Percentiles rank a stretch among this genome's conserved stretches.
phyloP scores from a whole-genome alignment of 495 filamentous ascomycete genomes.

The Aspergillus diversus region DNA sequence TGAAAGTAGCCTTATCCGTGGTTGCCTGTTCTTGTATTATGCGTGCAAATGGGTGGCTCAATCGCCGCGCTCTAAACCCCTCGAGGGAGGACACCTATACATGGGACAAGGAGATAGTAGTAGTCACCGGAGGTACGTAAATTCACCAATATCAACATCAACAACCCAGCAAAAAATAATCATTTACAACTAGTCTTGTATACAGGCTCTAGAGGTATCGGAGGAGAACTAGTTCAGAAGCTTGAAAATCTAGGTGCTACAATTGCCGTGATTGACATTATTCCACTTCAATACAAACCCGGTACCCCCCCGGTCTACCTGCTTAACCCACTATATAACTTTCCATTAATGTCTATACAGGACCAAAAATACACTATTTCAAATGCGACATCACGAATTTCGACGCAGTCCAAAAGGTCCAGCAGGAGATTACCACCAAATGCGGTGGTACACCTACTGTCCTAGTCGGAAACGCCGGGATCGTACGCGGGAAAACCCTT shows the following conservation, averaged over 20 bases:
- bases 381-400: background rate
- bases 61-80: background rate
- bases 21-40: background rate
- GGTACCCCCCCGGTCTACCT: background rate
- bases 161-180: background rate
- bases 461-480: background rate
- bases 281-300: background rate
- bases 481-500: background rate
- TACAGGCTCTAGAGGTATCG: background rate
- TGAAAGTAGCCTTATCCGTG: background rate
- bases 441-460: background rate
- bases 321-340: background rate
- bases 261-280: background rate
- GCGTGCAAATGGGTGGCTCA: background rate
- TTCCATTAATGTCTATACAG: background rate
- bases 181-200: background rate
- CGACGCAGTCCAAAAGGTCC: background rate
- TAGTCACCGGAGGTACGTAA: constrained; percentile 1
- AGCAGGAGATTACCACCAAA: background rate
- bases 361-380: background rate
- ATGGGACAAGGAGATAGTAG: background rate
- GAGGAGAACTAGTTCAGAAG: background rate
- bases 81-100: background rate
- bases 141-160: background rate
- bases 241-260: background rate